Percentiles rank a stretch among this genome's conserved stretches.
Conservation (phyloP, 495 filamentous ascomycete species). For the Chaetomium fimeti region DNA sequence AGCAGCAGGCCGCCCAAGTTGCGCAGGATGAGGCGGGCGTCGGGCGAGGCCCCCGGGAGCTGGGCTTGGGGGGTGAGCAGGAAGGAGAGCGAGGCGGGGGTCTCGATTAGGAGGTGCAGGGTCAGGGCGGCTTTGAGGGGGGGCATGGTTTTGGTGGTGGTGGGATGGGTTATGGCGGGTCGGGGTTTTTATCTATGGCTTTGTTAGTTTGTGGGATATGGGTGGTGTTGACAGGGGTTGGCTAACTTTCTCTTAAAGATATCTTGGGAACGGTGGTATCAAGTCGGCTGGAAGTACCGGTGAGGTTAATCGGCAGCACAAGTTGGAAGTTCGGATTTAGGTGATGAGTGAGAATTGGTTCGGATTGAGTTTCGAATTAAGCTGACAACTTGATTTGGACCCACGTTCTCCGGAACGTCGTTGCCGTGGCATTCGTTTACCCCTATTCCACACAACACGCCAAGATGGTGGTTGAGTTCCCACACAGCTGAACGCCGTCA, state of each 20-base stretch:
- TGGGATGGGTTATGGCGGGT: neutral
- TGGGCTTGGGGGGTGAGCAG: conserved; percentile 20
- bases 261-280: too few species aligned
- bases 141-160: conserved; percentile 7
- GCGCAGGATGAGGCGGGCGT: conserved; percentile 39
- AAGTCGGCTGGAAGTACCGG: too few species aligned
- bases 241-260: too few species aligned
- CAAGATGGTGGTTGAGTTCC: neutral
- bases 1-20: conserved; percentile 44
- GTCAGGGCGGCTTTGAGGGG: conserved; percentile 22
- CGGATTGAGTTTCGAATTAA: neutral
- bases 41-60: conserved; percentile 32
- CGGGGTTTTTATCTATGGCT: conserved; percentile 12
- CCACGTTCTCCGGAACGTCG: neutral
- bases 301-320: too few species aligned
- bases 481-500: neutral
- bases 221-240: too few species aligned
- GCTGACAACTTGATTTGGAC: neutral
- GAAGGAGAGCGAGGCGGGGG: conserved; percentile 28
- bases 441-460: neutral
- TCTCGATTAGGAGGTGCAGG: conserved; percentile 31
- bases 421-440: neutral
- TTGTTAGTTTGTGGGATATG: neutral
- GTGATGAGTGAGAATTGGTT: neutral
- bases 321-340: too few species aligned